phyloP scores from a whole-genome alignment of 2,329 filamentous ascomycete genomes.

The Aspergillus latus region DNA sequence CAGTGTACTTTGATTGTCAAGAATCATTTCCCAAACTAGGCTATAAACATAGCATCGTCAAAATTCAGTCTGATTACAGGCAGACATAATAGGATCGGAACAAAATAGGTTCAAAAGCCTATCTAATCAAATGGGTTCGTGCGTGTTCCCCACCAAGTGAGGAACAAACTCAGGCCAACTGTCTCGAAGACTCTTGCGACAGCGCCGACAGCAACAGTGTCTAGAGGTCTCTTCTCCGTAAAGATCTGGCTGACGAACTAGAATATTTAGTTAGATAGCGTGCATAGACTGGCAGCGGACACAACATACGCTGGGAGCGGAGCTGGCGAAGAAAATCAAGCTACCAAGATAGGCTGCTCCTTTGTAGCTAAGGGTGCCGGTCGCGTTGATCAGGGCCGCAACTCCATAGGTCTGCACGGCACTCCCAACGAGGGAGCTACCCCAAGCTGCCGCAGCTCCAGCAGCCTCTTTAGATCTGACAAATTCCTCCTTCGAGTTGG shows the following conservation, averaged over 20 bases:
- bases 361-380: constrained; percentile 93
- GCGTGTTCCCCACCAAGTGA: constrained; percentile 97
- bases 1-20: too few relatives aligned
- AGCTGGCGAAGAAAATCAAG: constrained; percentile 87
- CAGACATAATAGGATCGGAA: too few relatives aligned
- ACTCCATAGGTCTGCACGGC: constrained; percentile 88
- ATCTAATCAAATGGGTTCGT: constrained; percentile 85
- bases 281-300: neutral
- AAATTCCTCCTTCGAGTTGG: constrained; percentile 97
- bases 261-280: constrained; percentile 10
- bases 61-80: neutral
- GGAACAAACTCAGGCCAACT: constrained; percentile 83
- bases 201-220: constrained; percentile 83
- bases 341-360: constrained; percentile 90
- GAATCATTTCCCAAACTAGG: neutral
- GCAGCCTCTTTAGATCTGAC: constrained; percentile 88
- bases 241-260: constrained; percentile 85
- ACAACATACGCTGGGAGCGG: constrained; percentile 75
- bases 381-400: constrained; percentile 88
- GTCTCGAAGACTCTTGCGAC: constrained; percentile 89
- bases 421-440: constrained; percentile 84
- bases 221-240: constrained; percentile 86
- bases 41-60: constrained; percentile 3
- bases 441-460: constrained; percentile 83
- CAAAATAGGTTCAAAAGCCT: neutral